phyloP scores from a whole-genome alignment of 306 rosid species.

The Dryas octopetala region DNA sequence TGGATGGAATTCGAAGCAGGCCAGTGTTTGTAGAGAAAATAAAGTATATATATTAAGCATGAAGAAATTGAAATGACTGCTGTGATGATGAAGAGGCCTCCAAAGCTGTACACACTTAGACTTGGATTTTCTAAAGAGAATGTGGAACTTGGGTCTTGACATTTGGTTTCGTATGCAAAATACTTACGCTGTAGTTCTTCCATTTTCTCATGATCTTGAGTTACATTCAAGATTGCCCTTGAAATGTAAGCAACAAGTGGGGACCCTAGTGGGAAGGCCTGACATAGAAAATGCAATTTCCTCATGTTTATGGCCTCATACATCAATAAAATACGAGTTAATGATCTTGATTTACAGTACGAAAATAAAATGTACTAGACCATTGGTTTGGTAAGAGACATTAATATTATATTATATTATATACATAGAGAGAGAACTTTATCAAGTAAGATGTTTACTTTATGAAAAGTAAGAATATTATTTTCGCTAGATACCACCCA shows the following conservation, averaged over 20 bases:
- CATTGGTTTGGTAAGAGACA: too few relatives aligned
- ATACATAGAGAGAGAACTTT: too few relatives aligned
- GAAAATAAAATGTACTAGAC: too few relatives aligned
- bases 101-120: slow-evolving; percentile 39
- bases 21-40: slow-evolving; percentile 1
- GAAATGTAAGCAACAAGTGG: slow-evolving; percentile 42
- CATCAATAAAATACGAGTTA: too few relatives aligned
- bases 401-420: too few relatives aligned
- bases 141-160: slow-evolving; percentile 15
- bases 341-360: too few relatives aligned
- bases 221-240: slow-evolving; percentile 44
- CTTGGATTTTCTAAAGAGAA: slow-evolving; percentile 20
- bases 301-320: neutral
- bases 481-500: too few relatives aligned
- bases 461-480: too few relatives aligned
- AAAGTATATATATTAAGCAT: slow-evolving; percentile 6
- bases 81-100: slow-evolving; percentile 47
- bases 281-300: neutral
- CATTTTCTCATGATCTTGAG: slow-evolving; percentile 29
- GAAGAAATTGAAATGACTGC: slow-evolving; percentile 28
- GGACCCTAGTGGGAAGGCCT: slow-evolving; percentile 53
- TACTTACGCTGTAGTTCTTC: slow-evolving; percentile 22
- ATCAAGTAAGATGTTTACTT: too few relatives aligned
- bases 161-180: slow-evolving; percentile 21
- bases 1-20: slow-evolving; percentile 2